phyloP scores from a whole-genome alignment of 2,329 filamentous ascomycete species.

The Pseudopithomyces chartarum region DNA sequence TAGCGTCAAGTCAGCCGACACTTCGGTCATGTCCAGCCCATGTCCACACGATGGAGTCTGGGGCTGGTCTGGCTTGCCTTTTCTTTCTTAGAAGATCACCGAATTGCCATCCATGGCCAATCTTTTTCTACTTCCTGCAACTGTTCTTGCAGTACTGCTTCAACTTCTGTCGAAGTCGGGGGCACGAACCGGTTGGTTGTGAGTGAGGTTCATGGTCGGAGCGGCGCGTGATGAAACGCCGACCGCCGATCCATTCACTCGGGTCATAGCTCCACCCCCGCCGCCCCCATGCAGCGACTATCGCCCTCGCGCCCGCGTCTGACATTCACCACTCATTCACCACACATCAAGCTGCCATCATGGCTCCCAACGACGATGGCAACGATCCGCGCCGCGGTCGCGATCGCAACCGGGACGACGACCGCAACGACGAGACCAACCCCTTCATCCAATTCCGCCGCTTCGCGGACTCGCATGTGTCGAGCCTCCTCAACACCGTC shows the following conservation, averaged over 20 bases:
- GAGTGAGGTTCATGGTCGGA: neutral
- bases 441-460: constrained; percentile 66
- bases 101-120: neutral
- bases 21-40: too few relatives aligned
- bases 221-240: constrained; percentile 1
- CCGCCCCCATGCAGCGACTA: constrained; percentile 7
- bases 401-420: too few relatives aligned
- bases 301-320: neutral
- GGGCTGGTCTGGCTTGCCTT: neutral
- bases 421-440: constrained; percentile 47
- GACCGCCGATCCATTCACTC: constrained; percentile 7
- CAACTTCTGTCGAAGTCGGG: too few relatives aligned
- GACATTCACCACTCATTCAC: constrained; percentile 8
- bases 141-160: too few relatives aligned
- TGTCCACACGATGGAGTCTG: too few relatives aligned
- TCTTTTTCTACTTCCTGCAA: too few relatives aligned
- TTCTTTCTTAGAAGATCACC: neutral
- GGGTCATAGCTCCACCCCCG: constrained; percentile 7
- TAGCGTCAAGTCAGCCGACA: too few relatives aligned
- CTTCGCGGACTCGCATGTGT: constrained; percentile 64
- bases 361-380: constrained; percentile 26
- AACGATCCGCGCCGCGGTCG: constrained; percentile 22
- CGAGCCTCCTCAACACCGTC: constrained; percentile 58
- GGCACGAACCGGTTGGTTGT: neutral
- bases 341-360: constrained; percentile 10